Base-by-base conservation (phyloP, 2,329 filamentous ascomycete genomes). In the Penicillium sp. region DNA sequence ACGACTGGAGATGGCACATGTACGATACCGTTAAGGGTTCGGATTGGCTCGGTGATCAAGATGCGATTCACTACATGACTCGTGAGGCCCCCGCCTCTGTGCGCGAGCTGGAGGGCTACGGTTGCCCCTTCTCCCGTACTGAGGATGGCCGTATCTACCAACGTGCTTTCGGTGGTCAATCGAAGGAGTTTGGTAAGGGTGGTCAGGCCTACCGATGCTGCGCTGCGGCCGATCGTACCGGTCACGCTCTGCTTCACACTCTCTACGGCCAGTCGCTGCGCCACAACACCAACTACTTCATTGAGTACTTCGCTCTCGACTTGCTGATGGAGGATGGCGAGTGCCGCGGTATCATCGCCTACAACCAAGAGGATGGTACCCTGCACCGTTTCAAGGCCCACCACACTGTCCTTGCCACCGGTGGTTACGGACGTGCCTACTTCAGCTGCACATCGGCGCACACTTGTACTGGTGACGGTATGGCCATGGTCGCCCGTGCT, bases 231-330 rank as follows among this genome's bases (percentile, higher is more conserved):
- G 93, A 98, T 72, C 82, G 91, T 80, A 97, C 93, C 55, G 93
- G 93, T 56, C 93, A 98, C 75, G 93, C 93, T 65, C 86, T 98
- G 60, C 83, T 98, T 45, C 93, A 98, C 81, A 98, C 93, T 26
- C 87, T 98, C 58, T 98, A 97, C 75, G 93, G 93, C 64, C 91
- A 96, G 77, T 96, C 90, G 46, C 82, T 97, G 53, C 81, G 88
- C 68, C 90, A 97, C 81, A 95, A 96, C 80, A 96, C 91, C 67
- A 96, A 96, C 79, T 98, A 96, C 81, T 97, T 98, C 76, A 96
- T 98, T 72, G 93, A 97, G 75, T 97, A 90, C 80, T 98, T 97
- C 71, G 93, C 90, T 63, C 81, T 95, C 59, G 93, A 97, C 69
- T 77, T 97, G 73, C 86, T 98, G 65, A 97, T 97, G 93, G 86